Conservation (phyloP, 768 basidiomycete species). For the Xerocomellus amylosporus region DNA sequence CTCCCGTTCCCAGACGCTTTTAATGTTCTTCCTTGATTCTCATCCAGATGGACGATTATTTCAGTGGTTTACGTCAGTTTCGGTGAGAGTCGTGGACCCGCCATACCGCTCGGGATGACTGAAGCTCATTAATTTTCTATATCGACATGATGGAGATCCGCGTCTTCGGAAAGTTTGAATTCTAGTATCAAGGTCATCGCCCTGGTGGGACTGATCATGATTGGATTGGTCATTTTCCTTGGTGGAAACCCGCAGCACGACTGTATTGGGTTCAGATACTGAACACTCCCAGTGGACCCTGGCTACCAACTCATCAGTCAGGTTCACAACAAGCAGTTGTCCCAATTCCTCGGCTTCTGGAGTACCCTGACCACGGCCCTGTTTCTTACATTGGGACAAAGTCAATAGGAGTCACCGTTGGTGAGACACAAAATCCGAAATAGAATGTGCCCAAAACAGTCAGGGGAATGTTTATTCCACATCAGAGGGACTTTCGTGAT, state of each 20-base stretch:
- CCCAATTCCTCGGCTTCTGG: slow-evolving; percentile 34
- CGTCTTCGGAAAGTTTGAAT: slow-evolving; percentile 57
- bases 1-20: slow-evolving; percentile 33
- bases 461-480: slow-evolving; percentile 37
- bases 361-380: slow-evolving; percentile 29
- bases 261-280: slow-evolving; percentile 47
- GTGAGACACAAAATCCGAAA: slow-evolving; percentile 43
- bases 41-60: slow-evolving; percentile 2
- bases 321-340: slow-evolving; percentile 36
- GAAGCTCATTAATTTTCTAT: slow-evolving; percentile 40
- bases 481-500: slow-evolving; percentile 39
- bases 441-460: slow-evolving; percentile 41
- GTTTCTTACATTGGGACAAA: slow-evolving; percentile 41
- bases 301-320: slow-evolving; percentile 26
- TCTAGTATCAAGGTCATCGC: slow-evolving; percentile 50
- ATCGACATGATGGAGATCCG: slow-evolving; percentile 62
- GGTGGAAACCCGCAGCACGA: slow-evolving; percentile 48
- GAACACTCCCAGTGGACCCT: slow-evolving; percentile 23
- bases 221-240: slow-evolving; percentile 50
- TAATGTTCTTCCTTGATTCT: background rate
- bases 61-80: slow-evolving; percentile 57
- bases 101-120: background rate
- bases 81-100: slow-evolving; percentile 36
- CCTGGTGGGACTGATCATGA: slow-evolving; percentile 39
- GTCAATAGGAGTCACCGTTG: slow-evolving; percentile 36